phyloP scores from a whole-genome alignment of 306 rosid species.

The Arachis hypogaea region DNA sequence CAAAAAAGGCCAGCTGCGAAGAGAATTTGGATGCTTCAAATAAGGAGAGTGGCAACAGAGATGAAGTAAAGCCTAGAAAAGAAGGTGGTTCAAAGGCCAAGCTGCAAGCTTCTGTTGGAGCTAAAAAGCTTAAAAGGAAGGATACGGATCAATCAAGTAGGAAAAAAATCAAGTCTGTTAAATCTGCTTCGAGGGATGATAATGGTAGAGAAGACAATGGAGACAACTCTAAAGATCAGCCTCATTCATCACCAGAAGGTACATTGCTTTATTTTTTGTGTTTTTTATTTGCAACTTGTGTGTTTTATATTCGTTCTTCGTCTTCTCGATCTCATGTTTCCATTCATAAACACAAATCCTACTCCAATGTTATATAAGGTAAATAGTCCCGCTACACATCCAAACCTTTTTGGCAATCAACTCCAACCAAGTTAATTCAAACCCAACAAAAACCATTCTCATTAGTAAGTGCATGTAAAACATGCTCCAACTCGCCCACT shows the following conservation, averaged over 20 bases:
- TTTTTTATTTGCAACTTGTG: too few relatives aligned
- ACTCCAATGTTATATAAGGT: too few relatives aligned
- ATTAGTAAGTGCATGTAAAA: too few relatives aligned
- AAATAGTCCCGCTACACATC: too few relatives aligned
- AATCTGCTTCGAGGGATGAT: constrained; percentile 49
- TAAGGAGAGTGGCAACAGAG: constrained; percentile 43
- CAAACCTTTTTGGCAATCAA: too few relatives aligned
- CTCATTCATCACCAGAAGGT: constrained; percentile 69
- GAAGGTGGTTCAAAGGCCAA: constrained; percentile 59
- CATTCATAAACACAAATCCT: too few relatives aligned
- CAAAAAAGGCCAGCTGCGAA: constrained; percentile 56
- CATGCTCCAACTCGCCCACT: too few relatives aligned
- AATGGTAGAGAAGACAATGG: constrained; percentile 60
- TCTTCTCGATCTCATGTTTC: too few relatives aligned
- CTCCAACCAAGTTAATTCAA: too few relatives aligned
- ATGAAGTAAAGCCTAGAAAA: constrained; percentile 67
- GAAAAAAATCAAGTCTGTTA: constrained; percentile 63
- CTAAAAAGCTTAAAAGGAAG: constrained; percentile 71
- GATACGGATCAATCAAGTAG: constrained; percentile 55
- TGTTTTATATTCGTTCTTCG: too few relatives aligned
- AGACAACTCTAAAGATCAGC: constrained; percentile 66
- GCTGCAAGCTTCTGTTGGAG: constrained; percentile 47
- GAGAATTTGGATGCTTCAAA: constrained; percentile 61
- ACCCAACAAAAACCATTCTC: too few relatives aligned
- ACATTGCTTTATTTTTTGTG: too few relatives aligned